Evolutionary conservation across 78 protist species (phyloP).

Genomic region (Creolimax fragrantissima): DNA sequence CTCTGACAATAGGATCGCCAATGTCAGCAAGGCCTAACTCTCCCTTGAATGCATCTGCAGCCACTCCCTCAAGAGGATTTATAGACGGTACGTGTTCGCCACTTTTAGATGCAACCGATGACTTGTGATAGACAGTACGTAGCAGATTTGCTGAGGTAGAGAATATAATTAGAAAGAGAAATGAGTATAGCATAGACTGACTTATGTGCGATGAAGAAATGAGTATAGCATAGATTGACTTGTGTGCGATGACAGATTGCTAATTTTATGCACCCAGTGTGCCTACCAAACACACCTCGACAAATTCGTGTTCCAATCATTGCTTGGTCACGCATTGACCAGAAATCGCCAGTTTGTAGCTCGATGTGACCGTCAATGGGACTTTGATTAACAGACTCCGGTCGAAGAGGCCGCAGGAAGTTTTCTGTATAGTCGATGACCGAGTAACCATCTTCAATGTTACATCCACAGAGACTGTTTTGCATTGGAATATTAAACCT

Average conservation of each 20-base stretch:
- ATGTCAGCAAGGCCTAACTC: not conserved
- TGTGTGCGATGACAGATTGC: no score
- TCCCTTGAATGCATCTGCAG: not conserved
- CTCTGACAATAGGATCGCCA: not conserved
- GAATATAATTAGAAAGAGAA: no score
- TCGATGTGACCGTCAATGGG: no score
- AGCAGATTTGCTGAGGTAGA: no score
- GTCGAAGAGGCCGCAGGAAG: no score
- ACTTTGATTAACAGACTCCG: no score
- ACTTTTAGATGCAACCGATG: not conserved
- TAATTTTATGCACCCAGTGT: no score
- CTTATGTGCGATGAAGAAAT: no score
- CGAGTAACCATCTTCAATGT: not conserved
- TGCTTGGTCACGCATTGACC: not conserved
- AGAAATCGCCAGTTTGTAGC: not conserved
- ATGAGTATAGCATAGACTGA: no score
- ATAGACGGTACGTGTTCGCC: not conserved
- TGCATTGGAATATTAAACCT: not conserved
- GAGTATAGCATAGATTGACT: no score
- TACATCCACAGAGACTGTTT: not conserved
- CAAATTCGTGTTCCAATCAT: not conserved
- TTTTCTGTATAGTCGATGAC: not conserved
- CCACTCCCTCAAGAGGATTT: not conserved
- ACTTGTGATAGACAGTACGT: not conserved
- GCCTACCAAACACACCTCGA: not conserved